A percentile compares a stretch with the other conserved stretches of the same genome.
phyloP scores from a whole-genome alignment of 2,329 filamentous ascomycete species.

The Coniella vitis region DNA sequence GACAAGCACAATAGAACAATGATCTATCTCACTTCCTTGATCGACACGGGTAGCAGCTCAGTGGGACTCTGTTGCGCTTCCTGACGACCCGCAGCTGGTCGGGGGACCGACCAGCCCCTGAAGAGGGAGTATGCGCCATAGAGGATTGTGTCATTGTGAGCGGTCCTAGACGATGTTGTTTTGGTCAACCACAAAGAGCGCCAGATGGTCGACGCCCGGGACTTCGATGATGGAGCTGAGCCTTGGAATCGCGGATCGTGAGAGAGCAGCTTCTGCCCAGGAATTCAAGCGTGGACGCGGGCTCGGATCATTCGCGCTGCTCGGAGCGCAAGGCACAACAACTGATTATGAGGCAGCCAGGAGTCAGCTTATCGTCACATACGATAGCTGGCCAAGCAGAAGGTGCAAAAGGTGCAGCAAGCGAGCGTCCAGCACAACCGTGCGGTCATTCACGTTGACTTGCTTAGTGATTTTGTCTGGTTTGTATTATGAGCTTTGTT shows the following conservation, averaged over 20 bases:
- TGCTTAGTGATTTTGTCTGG: background rate
- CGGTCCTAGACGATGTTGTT: background rate
- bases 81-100: conserved; percentile 83
- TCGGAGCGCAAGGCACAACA: no score
- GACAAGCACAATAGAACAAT: conserved; percentile 7
- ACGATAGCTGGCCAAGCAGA: no score
- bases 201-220: background rate
- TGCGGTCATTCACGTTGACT: no score
- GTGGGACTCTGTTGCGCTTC: conserved; percentile 83
- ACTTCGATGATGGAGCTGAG: background rate
- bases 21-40: conserved; percentile 68
- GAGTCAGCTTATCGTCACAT: no score
- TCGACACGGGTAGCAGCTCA: conserved; percentile 87
- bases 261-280: no score
- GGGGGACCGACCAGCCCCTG: conserved; percentile 63
- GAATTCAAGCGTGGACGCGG: no score
- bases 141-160: conserved; percentile 66
- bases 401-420: no score
- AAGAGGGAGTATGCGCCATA: conserved; percentile 71
- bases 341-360: no score
- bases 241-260: no score
- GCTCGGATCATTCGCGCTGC: no score
- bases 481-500: background rate
- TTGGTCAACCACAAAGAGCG: background rate
- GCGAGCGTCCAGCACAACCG: background rate